Conservation (phyloP, 257 asterid species). For the Nicotiana attenuata region DNA sequence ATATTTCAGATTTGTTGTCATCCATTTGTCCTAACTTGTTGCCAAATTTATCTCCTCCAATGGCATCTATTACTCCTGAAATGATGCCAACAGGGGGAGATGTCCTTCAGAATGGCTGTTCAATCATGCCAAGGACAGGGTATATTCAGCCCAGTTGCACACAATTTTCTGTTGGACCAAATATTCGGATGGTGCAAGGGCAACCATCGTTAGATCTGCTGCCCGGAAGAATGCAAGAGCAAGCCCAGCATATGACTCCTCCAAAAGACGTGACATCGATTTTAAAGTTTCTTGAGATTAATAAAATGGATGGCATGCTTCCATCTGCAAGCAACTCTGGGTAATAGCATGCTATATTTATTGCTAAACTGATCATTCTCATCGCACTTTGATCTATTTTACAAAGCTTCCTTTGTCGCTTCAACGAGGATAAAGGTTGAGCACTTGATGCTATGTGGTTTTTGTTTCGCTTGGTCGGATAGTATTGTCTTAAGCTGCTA, state of each 20-base stretch:
- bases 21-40: neutral
- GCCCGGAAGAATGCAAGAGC: no score
- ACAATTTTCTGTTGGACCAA: no score
- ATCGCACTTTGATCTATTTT: neutral
- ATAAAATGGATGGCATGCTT: conserved; percentile 16
- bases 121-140: no score
- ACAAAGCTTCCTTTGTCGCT: neutral
- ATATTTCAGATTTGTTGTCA: neutral
- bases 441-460: neutral
- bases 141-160: no score
- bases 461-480: neutral
- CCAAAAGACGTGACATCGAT: conserved; percentile 8
- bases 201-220: no score
- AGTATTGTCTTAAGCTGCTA: neutral
- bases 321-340: conserved; percentile 30
- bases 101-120: no score
- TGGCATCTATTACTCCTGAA: no score
- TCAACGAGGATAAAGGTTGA: neutral
- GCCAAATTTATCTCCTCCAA: conserved; percentile 6
- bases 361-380: neutral
- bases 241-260: conserved; percentile 2
- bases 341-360: conserved; percentile 18
- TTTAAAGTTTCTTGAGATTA: conserved; percentile 8
- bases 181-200: no score
- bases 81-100: no score